Conservation (phyloP, 768 basidiomycete genomes). For the Glaciozyma antarctica region DNA sequence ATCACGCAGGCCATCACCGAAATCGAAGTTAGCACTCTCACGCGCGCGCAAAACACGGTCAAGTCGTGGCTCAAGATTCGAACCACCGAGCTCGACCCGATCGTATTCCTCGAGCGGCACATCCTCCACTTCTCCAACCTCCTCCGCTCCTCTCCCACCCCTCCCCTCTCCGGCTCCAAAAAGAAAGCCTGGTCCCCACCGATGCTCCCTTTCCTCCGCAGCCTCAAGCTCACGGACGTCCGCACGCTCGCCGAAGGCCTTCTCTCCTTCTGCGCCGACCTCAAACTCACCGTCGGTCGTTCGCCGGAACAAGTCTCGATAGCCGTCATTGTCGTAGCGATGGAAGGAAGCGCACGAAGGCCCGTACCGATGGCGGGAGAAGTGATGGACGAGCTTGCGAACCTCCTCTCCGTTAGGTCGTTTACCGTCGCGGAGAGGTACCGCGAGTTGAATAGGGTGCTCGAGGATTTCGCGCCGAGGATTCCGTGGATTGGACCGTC, state of each 20-base stretch:
- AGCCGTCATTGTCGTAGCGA: constrained; percentile 19
- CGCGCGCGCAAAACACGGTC: constrained; percentile 20
- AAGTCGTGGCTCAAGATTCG: constrained; percentile 6
- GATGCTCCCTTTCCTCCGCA: constrained; percentile 10
- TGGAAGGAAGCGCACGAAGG: constrained; percentile 13
- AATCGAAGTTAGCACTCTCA: constrained; percentile 9
- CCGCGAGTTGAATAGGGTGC: constrained; percentile 5
- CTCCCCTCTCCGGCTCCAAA: not conserved
- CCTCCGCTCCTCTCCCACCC: not conserved
- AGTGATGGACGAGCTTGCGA: constrained; percentile 18
- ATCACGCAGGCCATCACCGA: constrained; percentile 4
- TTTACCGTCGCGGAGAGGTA: constrained; percentile 20
- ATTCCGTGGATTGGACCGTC: constrained; percentile 15
- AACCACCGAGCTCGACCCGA: constrained; percentile 11
- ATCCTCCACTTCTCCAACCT: constrained; percentile 22
- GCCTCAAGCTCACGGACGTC: constrained; percentile 13
- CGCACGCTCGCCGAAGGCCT: constrained; percentile 19
- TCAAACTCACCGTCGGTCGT: constrained; percentile 1
- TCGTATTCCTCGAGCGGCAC: constrained; percentile 21
- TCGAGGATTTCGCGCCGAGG: constrained; percentile 8
- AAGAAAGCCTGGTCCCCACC: not conserved
- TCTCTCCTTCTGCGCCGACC: constrained; percentile 6
- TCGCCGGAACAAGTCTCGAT: constrained; percentile 7
- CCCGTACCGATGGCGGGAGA: constrained; percentile 7
- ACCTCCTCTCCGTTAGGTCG: not conserved